phyloP scores from a whole-genome alignment of 176 grass and related monocot species.

The Thinopyrum elongatum region DNA sequence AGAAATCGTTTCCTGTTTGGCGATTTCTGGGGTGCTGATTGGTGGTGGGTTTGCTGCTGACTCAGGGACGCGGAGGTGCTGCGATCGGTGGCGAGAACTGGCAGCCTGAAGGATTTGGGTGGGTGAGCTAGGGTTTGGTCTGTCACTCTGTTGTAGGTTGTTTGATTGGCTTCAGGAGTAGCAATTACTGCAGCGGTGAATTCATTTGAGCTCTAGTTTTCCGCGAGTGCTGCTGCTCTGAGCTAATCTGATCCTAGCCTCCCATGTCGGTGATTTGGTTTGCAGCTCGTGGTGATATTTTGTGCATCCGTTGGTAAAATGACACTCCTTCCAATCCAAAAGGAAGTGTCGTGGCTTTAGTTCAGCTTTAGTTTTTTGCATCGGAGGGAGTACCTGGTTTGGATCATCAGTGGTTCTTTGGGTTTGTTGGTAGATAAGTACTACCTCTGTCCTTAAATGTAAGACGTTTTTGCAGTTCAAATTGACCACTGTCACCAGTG shows the following conservation, averaged over 20 bases:
- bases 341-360: too few relatives aligned
- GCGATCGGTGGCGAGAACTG: conserved; percentile 68
- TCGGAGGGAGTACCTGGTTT: background rate
- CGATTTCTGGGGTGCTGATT: background rate
- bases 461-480: too few relatives aligned
- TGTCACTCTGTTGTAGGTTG: background rate
- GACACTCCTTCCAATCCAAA: too few relatives aligned
- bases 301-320: background rate
- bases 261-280: background rate
- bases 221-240: background rate
- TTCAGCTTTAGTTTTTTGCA: too few relatives aligned
- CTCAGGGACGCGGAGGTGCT: conserved; percentile 79
- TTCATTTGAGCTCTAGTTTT: background rate
- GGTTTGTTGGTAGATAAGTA: background rate
- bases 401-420: background rate
- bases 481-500: too few relatives aligned
- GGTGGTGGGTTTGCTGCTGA: background rate
- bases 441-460: too few relatives aligned
- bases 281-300: background rate
- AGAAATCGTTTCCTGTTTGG: background rate
- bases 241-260: background rate
- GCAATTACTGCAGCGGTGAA: background rate
- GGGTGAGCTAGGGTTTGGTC: conserved; percentile 37
- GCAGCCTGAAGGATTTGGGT: conserved; percentile 94
- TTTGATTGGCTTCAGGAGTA: background rate